Percentiles rank a stretch among this genome's conserved stretches.
Evolutionary conservation across 129 eudicot species (phyloP).

Genomic region (Gnaphalium uliginosum): DNA sequence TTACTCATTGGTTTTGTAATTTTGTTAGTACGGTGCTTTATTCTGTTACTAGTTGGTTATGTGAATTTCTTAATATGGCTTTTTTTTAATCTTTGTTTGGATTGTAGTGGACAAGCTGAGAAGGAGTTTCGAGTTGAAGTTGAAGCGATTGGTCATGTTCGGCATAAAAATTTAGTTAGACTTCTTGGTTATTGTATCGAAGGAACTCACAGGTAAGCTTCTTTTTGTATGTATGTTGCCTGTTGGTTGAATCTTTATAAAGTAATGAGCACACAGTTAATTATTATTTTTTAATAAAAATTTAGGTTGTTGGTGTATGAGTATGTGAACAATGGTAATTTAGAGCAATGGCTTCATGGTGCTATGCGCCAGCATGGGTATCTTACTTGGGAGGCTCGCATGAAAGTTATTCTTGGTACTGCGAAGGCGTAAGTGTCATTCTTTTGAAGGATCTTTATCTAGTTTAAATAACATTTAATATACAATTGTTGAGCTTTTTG

Average conservation of each 20-base stretch:
- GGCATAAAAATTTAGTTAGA: slow-evolving; percentile 79
- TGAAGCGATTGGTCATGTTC: slow-evolving; percentile 88
- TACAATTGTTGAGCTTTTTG: neutral
- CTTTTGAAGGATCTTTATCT: neutral
- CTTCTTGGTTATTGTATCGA: slow-evolving; percentile 86
- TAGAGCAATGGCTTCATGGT: slow-evolving; percentile 92
- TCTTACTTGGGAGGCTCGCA: slow-evolving; percentile 91
- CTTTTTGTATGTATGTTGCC: neutral
- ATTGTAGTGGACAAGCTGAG: slow-evolving; percentile 77
- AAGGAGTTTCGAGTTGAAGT: slow-evolving; percentile 80
- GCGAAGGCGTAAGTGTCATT: slow-evolving; percentile 75
- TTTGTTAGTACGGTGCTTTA: neutral
- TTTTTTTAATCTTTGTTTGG: slow-evolving; percentile 9
- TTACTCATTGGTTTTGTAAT: neutral
- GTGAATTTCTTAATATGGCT: neutral
- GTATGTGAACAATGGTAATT: slow-evolving; percentile 77
- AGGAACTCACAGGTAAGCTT: slow-evolving; percentile 74
- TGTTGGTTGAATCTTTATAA: neutral
- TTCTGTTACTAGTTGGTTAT: neutral
- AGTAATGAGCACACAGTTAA: neutral
- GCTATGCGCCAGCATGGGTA: slow-evolving; percentile 73
- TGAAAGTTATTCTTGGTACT: slow-evolving; percentile 73
- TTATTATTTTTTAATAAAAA: neutral
- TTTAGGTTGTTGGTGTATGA: slow-evolving; percentile 80
- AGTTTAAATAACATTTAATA: neutral